Evolutionary conservation across 1,139 yeast genomes (phyloP).

Genomic region (Scheffersomyces parashehatae): DNA sequence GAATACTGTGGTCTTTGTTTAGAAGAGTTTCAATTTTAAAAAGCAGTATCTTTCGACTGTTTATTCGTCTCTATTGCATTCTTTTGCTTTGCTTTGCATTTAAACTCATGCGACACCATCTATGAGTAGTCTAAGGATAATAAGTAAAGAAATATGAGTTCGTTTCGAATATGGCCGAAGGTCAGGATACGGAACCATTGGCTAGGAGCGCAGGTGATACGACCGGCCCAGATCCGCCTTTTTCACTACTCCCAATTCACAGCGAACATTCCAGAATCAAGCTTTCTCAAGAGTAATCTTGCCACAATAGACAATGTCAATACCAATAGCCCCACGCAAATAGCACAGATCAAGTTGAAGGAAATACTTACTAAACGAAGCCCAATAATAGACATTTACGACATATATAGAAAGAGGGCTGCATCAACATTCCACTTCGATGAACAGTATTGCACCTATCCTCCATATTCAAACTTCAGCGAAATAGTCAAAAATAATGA

Average conservation of each 20-base stretch:
- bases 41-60: no score
- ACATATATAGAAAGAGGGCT: neutral
- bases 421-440: neutral
- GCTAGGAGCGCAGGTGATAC: neutral
- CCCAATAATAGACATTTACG: neutral
- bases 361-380: constrained; percentile 1
- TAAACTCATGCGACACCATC: no score
- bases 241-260: neutral
- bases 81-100: no score
- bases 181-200: constrained; percentile 7
- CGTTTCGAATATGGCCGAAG: constrained; percentile 7
- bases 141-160: no score
- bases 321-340: no score
- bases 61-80: no score
- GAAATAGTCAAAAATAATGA: constrained; percentile 22
- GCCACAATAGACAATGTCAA: no score
- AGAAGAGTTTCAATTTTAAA: no score
- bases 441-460: constrained; percentile 1
- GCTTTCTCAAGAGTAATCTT: neutral
- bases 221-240: neutral
- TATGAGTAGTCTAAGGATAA: no score
- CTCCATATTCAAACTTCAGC: constrained; percentile 12
- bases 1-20: no score
- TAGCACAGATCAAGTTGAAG: neutral
- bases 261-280: neutral